phyloP scores from a whole-genome alignment of 306 rosid species.

The Crataegus laevigata region DNA sequence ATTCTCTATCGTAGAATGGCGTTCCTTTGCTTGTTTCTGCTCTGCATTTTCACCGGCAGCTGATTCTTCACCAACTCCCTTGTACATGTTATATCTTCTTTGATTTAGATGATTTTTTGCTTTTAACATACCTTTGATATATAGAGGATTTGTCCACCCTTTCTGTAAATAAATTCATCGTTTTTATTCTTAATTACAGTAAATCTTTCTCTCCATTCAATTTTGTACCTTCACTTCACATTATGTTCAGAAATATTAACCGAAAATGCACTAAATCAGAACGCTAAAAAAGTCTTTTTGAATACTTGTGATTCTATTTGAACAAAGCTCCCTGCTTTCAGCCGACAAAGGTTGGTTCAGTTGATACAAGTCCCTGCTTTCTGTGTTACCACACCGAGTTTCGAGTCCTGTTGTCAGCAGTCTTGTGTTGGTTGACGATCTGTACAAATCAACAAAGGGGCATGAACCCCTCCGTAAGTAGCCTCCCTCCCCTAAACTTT shows the following conservation, averaged over 20 bases:
- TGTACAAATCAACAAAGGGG: too few relatives aligned
- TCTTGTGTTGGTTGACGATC: too few relatives aligned
- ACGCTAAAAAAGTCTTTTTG: neutral
- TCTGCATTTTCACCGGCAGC: neutral
- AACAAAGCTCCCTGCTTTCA: too few relatives aligned
- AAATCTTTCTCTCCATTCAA: neutral
- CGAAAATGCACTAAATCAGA: too few relatives aligned
- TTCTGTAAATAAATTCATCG: neutral
- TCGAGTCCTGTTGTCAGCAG: accelerated
- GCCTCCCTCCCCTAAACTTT: too few relatives aligned
- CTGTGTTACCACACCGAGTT: accelerated
- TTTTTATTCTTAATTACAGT: neutral
- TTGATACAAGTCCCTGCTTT: too few relatives aligned
- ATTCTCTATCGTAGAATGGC: neutral
- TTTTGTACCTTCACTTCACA: neutral
- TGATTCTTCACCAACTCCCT: neutral
- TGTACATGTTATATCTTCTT: slow-evolving; percentile 11
- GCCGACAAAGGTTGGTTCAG: too few relatives aligned
- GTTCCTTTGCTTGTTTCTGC: neutral
- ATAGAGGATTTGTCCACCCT: neutral
- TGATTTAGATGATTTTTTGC: neutral
- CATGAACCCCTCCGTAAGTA: too few relatives aligned
- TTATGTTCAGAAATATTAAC: neutral
- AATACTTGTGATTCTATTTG: neutral
- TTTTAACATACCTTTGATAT: neutral